phyloP scores from a whole-genome alignment of 192 early-diverging fungal species.

The Borealophlyctis nickersoniae region DNA sequence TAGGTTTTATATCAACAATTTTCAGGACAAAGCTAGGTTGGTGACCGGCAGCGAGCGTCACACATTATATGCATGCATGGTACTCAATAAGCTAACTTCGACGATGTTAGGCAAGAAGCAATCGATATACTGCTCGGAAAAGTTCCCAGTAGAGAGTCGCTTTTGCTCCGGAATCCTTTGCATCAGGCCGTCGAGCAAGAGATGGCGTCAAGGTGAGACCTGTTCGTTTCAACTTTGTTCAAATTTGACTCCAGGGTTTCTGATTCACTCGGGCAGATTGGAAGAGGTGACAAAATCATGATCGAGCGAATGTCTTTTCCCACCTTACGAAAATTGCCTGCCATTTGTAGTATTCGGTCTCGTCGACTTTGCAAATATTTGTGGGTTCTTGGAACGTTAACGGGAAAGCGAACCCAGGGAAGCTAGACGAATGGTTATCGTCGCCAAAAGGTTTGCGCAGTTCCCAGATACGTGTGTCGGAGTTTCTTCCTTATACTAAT shows the following conservation, averaged over 20 bases:
- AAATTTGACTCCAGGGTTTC: too few species aligned
- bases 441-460: conserved; percentile 25
- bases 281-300: not conserved
- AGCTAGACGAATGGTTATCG: conserved; percentile 64
- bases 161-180: conserved; percentile 41
- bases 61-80: not conserved
- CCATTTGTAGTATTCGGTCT: conserved; percentile 56
- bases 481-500: not conserved
- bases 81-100: too few species aligned
- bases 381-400: conserved; percentile 92
- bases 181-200: conserved; percentile 34
- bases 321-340: not conserved
- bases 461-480: too few species aligned
- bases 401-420: conserved; percentile 52
- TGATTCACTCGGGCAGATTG: not conserved
- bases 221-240: conserved; percentile 6
- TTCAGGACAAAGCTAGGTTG: conserved; percentile 81
- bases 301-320: not conserved
- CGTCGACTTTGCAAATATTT: conserved; percentile 61
- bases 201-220: conserved; percentile 9
- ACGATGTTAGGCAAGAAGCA: conserved; percentile 73
- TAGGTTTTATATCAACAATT: conserved; percentile 92
- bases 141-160: conserved; percentile 11
- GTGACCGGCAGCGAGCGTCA: not conserved
- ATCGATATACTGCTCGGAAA: conserved; percentile 85